Evolutionary conservation across 495 filamentous ascomycete species (phyloP).

Genomic region (Penicillium samsonianum): DNA sequence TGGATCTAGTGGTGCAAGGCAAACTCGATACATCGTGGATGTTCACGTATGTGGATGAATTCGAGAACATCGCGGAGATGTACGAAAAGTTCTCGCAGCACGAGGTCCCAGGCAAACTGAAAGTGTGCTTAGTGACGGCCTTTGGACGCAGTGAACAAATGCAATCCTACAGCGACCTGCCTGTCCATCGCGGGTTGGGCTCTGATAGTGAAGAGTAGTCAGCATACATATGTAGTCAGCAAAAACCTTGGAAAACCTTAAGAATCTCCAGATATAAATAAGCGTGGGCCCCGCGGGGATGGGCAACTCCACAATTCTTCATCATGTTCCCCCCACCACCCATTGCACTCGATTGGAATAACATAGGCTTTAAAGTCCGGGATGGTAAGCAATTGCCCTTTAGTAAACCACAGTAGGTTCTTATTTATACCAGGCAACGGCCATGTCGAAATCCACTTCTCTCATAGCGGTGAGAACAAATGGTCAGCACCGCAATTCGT

Average conservation of each 20-base stretch:
- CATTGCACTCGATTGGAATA: slow-evolving; percentile 75
- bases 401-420: not conserved
- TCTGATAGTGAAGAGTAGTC: not conserved
- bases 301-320: not conserved
- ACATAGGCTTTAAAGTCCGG: slow-evolving; percentile 87
- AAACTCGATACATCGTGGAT: slow-evolving; percentile 34
- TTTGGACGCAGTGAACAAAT: slow-evolving; percentile 24
- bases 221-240: not conserved
- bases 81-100: slow-evolving; percentile 26
- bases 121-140: slow-evolving; percentile 30
- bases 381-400: slow-evolving; percentile 62
- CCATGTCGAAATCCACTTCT: slow-evolving; percentile 40
- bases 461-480: slow-evolving; percentile 43
- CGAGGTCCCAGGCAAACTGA: slow-evolving; percentile 26
- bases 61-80: slow-evolving; percentile 30
- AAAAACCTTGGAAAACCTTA: not conserved
- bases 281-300: slow-evolving; percentile 1
- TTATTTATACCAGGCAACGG: slow-evolving; percentile 28
- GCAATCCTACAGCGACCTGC: slow-evolving; percentile 8
- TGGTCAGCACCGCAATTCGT: slow-evolving; percentile 78
- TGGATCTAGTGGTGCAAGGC: slow-evolving; percentile 27
- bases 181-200: not conserved
- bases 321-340: slow-evolving; percentile 76
- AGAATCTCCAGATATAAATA: not conserved
- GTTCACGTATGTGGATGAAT: slow-evolving; percentile 33